Base-by-base conservation (phyloP, 306 rosid genomes). In the Trifolium subterraneum region DNA sequence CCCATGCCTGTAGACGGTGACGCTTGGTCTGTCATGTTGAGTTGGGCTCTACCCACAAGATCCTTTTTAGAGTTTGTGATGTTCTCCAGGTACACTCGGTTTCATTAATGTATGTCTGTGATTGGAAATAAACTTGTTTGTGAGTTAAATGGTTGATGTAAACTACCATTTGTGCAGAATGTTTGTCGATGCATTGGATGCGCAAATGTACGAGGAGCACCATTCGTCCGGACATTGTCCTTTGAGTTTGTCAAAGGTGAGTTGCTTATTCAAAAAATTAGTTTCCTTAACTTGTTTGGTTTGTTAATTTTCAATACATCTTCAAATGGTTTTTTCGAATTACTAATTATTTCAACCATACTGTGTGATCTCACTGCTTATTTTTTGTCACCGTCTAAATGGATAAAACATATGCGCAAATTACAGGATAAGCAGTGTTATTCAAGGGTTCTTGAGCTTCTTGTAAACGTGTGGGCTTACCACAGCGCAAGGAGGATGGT, bases 21-120 rank as follows among this genome's bases (percentile, higher is more conserved):
- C 82, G 86, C 96, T 0, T 95, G 99, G 99, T 90, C 99, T 33
- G 97, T 84, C 73, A 86, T 82, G 97, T 87, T 85, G 38, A 84
- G 92, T 84, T 95, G 99, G 99, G 93, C 87, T 71, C 73, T 95
- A 80, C 98, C 99, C 47, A 90, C 99, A 2, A 81, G 86, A 79
- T 92, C 99, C 38, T 95, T 95, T 82, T 81, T 92, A 36, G 99
- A 95, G 86, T 92, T 88, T 81, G 92, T 87, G 35, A 95, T 95
- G 99, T 95, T 95, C 85, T 95, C 98, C 48, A 95, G 99, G 99
- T 95, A 73, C 27, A 73, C 35, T 4, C 33, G 39, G 35, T 64
- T 83, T 60, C 60, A 33, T 27, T 44, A 13, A 35, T 78, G 39
- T 22, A 67, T 42, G 25, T 59, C 29, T 71, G 15, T 72, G 15